Base-by-base conservation (phyloP, 1,139 yeast genomes). In the Zygotorulaspora mrakii region DNA sequence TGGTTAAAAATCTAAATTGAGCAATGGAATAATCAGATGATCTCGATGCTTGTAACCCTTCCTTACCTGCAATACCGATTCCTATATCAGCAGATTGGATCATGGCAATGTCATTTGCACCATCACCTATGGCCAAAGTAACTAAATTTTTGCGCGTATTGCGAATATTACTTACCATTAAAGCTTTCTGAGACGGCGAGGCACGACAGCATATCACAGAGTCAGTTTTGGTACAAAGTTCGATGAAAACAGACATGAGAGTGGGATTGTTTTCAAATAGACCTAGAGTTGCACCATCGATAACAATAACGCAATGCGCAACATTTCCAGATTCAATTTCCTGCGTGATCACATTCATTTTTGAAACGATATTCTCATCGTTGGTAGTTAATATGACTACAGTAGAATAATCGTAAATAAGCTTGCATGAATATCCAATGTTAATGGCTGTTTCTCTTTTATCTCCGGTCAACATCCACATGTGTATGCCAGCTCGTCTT, bases 391-490 rank as follows among this genome's bases (percentile, higher is more conserved):
- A 68, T 9, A 88, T 68, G n/a, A 89, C 79, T 5, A 89, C 85
- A 0, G 95, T 84, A 0, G 96, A 87, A 59, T 84, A 94, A 55
- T 91, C 98, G 57, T 89, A 86, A 53, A 94, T 89, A 45, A 94
- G 69, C 24, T 89, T 80, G 63, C 98, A 94, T 3, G 97, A 83
- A 57, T 89, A 86, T 0, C 98, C 98, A 62, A 94, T 91, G 57
- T 88, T 91, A 45, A 91, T 88, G 1, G 99, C 98, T 0, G 99
- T 94, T 63, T 94, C 99, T 45, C 96, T 72, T 59, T 91, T 91
- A 59, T 91, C 99, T 38, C 99, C 99, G 0, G 99, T 91, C 43
- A 91, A 70, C 96, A 91, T 91, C 98, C 99, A 91, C 70, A 94
- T 67, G 57, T 82, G 86, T 43, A 91, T 88, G 4, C 95, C 95